Evolutionary conservation across 2,329 filamentous ascomycete genomes (phyloP).

Genomic region (Pseudogymnoascus sp.): DNA sequence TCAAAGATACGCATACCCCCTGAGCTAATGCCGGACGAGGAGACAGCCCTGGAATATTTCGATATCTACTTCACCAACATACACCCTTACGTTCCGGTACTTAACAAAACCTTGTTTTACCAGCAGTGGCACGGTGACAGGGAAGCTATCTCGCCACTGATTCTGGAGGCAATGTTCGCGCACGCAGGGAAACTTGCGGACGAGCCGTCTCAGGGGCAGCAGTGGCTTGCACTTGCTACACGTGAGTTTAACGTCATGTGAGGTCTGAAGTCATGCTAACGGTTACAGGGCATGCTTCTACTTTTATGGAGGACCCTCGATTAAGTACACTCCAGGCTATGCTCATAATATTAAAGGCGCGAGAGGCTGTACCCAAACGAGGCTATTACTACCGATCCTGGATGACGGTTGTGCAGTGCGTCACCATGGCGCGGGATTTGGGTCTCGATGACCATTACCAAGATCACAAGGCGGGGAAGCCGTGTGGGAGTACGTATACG

Average conservation of each 20-base stretch:
- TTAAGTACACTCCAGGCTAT: constrained; percentile 88
- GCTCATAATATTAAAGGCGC: constrained; percentile 78
- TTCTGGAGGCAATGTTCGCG: constrained; percentile 86
- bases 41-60: constrained; percentile 75
- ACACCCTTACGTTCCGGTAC: constrained; percentile 84
- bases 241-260: constrained; percentile 44
- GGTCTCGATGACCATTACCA: constrained; percentile 81
- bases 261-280: constrained; percentile 24
- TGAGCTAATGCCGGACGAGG: constrained; percentile 85
- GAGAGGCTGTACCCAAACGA: constrained; percentile 83
- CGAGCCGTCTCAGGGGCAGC: constrained; percentile 74
- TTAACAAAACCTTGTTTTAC: constrained; percentile 76
- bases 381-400: constrained; percentile 97
- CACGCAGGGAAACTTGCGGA: constrained; percentile 78
- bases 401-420: constrained; percentile 89
- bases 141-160: constrained; percentile 76
- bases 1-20: constrained; percentile 79
- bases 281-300: constrained; percentile 69
- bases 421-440: constrained; percentile 88
- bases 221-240: constrained; percentile 86
- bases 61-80: constrained; percentile 85
- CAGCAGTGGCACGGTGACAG: constrained; percentile 81
- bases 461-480: constrained; percentile 62
- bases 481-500: constrained; percentile 58
- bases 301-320: constrained; percentile 85